Conservation (phyloP, 192 early-diverging fungal species). For the Cetraspora pellucida region DNA sequence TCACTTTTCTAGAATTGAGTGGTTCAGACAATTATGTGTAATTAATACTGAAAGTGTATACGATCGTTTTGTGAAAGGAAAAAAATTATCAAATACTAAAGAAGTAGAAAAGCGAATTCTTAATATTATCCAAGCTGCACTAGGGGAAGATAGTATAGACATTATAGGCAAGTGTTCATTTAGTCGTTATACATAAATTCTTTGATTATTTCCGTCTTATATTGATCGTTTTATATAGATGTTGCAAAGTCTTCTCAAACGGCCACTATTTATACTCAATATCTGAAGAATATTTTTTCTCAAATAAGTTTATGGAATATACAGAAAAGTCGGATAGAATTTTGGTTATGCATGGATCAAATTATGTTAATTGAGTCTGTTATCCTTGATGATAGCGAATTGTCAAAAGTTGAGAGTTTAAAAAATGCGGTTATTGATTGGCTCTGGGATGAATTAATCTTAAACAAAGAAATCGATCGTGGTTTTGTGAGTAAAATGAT, state of each 20-base stretch:
- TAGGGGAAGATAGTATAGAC: not conserved
- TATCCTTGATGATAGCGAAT: too few relatives aligned
- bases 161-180: not conserved
- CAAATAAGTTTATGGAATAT: slow-evolving; percentile 27
- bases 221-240: not conserved
- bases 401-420: not conserved
- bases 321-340: slow-evolving; percentile 9
- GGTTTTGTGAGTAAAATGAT: not conserved
- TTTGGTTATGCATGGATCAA: slow-evolving; percentile 20
- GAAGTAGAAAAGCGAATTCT: slow-evolving; percentile 16
- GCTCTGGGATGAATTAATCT: slow-evolving; percentile 30
- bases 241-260: not conserved
- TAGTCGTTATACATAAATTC: not conserved
- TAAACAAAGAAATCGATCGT: not conserved
- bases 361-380: not conserved
- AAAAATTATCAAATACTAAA: not conserved
- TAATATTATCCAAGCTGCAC: slow-evolving; percentile 1
- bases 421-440: slow-evolving; percentile 12
- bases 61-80: slow-evolving; percentile 7
- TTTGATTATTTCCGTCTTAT: not conserved
- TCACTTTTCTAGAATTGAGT: slow-evolving; percentile 8
- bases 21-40: slow-evolving; percentile 29
- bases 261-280: not conserved
- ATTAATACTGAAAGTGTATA: slow-evolving; percentile 9
- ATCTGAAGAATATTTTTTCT: slow-evolving; percentile 21